Conservation (phyloP, 331 rosid species). For the Rosa hybrid region DNA sequence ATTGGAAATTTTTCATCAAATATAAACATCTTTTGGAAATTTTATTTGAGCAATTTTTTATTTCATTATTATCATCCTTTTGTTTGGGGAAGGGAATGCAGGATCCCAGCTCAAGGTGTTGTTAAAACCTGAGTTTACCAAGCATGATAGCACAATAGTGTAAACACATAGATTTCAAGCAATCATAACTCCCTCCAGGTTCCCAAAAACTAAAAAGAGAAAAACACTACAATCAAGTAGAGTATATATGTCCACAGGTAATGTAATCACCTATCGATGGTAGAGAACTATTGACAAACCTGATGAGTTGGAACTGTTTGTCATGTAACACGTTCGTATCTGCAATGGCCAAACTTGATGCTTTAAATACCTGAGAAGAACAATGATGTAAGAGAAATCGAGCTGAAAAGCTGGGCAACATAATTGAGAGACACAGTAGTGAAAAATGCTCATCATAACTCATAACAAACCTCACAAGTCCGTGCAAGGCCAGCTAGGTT, state of each 20-base stretch:
- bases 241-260: background rate
- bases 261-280: constrained; percentile 14
- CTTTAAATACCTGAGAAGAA: constrained; percentile 78
- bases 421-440: constrained; percentile 3
- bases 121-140: background rate
- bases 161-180: background rate
- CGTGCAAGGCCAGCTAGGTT: constrained; percentile 97
- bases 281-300: constrained; percentile 44
- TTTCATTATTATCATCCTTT: background rate
- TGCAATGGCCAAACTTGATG: constrained; percentile 69
- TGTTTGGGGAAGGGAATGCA: background rate
- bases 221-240: background rate
- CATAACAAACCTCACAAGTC: constrained; percentile 75
- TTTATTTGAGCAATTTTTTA: background rate
- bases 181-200: background rate
- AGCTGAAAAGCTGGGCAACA: background rate
- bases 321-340: constrained; percentile 65
- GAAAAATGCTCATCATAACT: background rate
- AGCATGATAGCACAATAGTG: background rate
- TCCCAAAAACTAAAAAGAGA: background rate
- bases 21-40: constrained; percentile 3
- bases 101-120: constrained; percentile 1
- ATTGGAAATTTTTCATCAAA: background rate
- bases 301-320: constrained; percentile 94
- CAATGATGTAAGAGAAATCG: constrained; percentile 15